Percentiles rank a stretch among this genome's conserved stretches.
Conservation (phyloP, 371 early-diverging fungal species). For the Saksenaea vasiformis region DNA sequence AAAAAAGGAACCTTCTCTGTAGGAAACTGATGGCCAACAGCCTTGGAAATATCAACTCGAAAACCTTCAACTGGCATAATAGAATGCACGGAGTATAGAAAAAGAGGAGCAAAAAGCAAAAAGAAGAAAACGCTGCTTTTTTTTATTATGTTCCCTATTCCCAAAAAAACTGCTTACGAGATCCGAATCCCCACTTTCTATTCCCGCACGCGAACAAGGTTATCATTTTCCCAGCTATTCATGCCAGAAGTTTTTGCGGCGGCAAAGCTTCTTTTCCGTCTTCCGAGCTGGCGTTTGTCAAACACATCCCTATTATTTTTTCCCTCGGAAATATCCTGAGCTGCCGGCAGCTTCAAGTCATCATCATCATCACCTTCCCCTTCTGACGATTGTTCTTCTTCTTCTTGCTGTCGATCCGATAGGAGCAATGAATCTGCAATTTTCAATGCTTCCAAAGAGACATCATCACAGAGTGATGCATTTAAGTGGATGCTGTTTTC, state of each 20-base stretch:
- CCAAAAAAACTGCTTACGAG: background rate
- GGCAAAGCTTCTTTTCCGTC: conserved; percentile 1
- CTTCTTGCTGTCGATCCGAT: conserved; percentile 9
- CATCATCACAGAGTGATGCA: conserved; percentile 11
- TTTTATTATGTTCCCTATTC: too few species aligned
- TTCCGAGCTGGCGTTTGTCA: background rate
- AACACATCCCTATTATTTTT: background rate
- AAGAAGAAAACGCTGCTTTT: background rate
- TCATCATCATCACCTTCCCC: too few species aligned
- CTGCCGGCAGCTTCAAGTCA: conserved; percentile 2
- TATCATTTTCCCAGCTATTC: conserved; percentile 1
- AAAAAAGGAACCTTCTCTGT: conserved; percentile 16
- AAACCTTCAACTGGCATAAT: conserved; percentile 30
- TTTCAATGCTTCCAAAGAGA: conserved; percentile 29
- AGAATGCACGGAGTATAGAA: background rate
- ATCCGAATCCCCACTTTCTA: background rate
- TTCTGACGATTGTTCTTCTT: background rate
- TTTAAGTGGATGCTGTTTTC: background rate
- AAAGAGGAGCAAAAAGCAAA: background rate
- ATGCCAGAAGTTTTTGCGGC: background rate
- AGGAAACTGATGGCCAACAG: conserved; percentile 28
- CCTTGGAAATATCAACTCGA: conserved; percentile 32
- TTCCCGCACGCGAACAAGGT: conserved; percentile 3
- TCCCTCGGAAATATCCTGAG: background rate
- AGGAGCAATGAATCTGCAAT: conserved; percentile 32